Percentiles rank a stretch among this genome's conserved stretches.
These are phyloP conservation scores for Verticillium tricorpus DNA, from an alignment of 2,329 filamentous ascomycete species.

Conservation along the genomic window DNA sequence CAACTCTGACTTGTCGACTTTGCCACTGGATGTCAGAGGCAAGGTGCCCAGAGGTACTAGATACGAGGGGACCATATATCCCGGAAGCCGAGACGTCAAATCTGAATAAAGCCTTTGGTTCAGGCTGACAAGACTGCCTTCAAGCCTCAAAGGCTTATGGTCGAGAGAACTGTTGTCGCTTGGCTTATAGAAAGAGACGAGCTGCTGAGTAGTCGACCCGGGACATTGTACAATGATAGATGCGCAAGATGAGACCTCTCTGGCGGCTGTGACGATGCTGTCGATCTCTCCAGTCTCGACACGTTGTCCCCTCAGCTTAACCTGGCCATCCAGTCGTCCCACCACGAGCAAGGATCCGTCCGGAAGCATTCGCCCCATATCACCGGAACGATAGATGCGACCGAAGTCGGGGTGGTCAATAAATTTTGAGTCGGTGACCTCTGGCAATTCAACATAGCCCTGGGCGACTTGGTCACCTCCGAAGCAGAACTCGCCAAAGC, in stretches of 20 bases:
- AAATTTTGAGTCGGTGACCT: constrained; percentile 62
- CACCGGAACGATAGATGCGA: constrained; percentile 75
- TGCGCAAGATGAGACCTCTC: constrained; percentile 54
- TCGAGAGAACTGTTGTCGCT: constrained; percentile 3
- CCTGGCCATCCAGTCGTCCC: constrained; percentile 71
- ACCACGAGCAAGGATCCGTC: constrained; percentile 72
- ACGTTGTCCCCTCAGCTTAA: constrained; percentile 76
- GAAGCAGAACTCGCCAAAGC: constrained; percentile 79
- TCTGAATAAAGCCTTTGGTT: constrained; percentile 46
- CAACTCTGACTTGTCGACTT: constrained; percentile 61
- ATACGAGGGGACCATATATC: constrained; percentile 76
- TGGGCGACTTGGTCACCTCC: constrained; percentile 76
- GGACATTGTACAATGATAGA: constrained; percentile 52
- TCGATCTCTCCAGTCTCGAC: constrained; percentile 78
- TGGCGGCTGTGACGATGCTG: constrained; percentile 49
- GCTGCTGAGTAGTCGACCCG: constrained; percentile 37
- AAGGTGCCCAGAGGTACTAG: constrained; percentile 66
- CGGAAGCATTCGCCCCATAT: constrained; percentile 72
- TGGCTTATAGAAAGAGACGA: constrained; percentile 68
- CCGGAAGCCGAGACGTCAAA: constrained; percentile 54
- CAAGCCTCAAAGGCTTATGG: constrained; percentile 22
- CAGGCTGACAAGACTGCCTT: constrained; percentile 29
- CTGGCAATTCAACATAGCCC: constrained; percentile 66
- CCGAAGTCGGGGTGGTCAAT: constrained; percentile 65
- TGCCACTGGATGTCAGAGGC: constrained; percentile 70